Evolutionary conservation across 805 yeast genomes (phyloP).

Genomic region (Candida xiaguanensis): DNA sequence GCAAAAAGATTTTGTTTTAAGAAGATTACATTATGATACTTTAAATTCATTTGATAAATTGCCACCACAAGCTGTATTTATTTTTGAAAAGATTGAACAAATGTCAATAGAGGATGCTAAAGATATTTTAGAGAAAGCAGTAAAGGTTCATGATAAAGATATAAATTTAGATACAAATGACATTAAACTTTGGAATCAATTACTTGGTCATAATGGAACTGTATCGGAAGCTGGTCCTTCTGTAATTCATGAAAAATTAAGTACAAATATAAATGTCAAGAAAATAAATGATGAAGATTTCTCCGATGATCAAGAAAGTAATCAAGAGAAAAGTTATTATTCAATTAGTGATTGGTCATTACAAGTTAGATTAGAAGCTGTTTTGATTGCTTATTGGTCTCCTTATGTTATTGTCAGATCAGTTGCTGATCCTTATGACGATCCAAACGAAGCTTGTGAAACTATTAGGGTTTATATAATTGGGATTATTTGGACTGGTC

Average conservation of each 20-base stretch:
- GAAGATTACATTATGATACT: slow-evolving; percentile 21
- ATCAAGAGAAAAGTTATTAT: slow-evolving; percentile 1
- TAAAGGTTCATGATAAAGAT: slow-evolving; percentile 28
- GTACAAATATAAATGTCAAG: neutral
- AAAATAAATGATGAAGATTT: neutral
- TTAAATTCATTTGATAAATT: slow-evolving; percentile 26
- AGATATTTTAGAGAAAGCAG: slow-evolving; percentile 22
- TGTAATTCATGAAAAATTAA: neutral
- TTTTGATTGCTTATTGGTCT: slow-evolving; percentile 30
- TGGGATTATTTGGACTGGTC: slow-evolving; percentile 46
- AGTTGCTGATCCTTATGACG: slow-evolving; percentile 31
- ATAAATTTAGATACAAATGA: slow-evolving; percentile 30
- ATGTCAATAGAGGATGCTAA: slow-evolving; percentile 21
- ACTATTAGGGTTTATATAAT: slow-evolving; percentile 48
- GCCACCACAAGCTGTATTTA: slow-evolving; percentile 25
- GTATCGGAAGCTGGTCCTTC: neutral
- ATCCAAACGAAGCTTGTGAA: slow-evolving; percentile 33
- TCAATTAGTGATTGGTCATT: slow-evolving; percentile 12
- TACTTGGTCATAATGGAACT: slow-evolving; percentile 8
- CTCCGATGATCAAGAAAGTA: slow-evolving; percentile 2
- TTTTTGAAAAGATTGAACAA: slow-evolving; percentile 27
- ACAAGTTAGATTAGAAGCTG: slow-evolving; percentile 40
- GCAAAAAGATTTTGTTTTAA: slow-evolving; percentile 26
- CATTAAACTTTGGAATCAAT: slow-evolving; percentile 20
- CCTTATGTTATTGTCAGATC: slow-evolving; percentile 31